These are phyloP conservation scores for Hypoxylon sp. DNA, from an alignment of 2,329 filamentous ascomycete species.

Conservation along the genomic window DNA sequence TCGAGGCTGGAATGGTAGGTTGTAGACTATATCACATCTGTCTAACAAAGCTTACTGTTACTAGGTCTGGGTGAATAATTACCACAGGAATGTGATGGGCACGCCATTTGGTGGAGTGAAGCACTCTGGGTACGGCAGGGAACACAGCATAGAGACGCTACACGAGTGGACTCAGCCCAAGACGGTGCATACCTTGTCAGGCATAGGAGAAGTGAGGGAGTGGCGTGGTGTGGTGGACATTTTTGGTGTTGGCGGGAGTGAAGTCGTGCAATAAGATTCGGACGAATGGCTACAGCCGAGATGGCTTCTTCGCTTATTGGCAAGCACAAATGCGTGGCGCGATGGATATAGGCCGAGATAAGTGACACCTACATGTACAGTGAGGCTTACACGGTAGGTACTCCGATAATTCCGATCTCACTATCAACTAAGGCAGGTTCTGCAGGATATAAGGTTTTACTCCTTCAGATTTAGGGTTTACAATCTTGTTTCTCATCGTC, in stretches of 20 bases:
- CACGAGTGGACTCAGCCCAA: slow-evolving; percentile 30
- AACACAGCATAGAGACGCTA: slow-evolving; percentile 38
- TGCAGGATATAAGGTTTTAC: slow-evolving; percentile 25
- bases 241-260: slow-evolving; percentile 24
- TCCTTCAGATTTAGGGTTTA: slow-evolving; percentile 3
- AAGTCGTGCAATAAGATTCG: slow-evolving; percentile 9
- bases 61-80: slow-evolving; percentile 61
- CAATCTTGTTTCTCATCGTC: not conserved
- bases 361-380: not conserved
- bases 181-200: slow-evolving; percentile 21
- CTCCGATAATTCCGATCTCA: slow-evolving; percentile 33
- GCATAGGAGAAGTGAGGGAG: slow-evolving; percentile 15
- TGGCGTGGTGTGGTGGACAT: slow-evolving; percentile 33
- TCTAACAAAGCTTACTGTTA: not conserved
- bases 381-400: slow-evolving; percentile 8
- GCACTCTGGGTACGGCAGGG: slow-evolving; percentile 42
- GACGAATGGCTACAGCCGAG: slow-evolving; percentile 1
- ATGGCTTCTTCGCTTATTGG: slow-evolving; percentile 8
- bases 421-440: not conserved
- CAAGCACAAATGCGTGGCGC: not conserved
- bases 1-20: slow-evolving; percentile 56
- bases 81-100: slow-evolving; percentile 48
- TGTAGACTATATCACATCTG: slow-evolving; percentile 59
- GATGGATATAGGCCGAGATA: slow-evolving; percentile 10
- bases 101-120: slow-evolving; percentile 45